These are phyloP conservation scores for Deinandra increscens DNA, from an alignment of 129 eudicot genomes.

Conservation along the genomic window DNA sequence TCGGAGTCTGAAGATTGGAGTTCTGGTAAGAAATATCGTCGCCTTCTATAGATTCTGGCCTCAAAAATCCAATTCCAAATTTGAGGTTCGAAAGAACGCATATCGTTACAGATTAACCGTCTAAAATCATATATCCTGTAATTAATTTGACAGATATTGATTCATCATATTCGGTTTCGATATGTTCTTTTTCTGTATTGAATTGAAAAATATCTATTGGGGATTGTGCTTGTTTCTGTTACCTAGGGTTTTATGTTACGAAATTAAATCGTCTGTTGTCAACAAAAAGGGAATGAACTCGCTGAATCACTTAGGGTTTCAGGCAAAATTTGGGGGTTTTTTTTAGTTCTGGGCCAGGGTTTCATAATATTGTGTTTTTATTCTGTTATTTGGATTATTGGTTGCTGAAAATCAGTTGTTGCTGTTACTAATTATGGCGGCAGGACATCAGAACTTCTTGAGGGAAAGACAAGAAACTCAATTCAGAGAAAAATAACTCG, in stretches of 20 bases:
- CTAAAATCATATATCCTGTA: constrained; percentile 10
- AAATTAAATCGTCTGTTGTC: background rate
- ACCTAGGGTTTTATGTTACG: constrained; percentile 14
- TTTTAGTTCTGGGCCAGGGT: constrained; percentile 29
- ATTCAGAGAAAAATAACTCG: background rate
- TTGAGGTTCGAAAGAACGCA: constrained; percentile 31
- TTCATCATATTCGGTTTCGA: background rate
- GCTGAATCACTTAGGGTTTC: constrained; percentile 13
- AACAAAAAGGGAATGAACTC: constrained; percentile 8
- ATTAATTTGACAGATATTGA: constrained; percentile 23
- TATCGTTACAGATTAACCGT: constrained; percentile 25
- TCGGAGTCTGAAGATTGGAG: constrained; percentile 20
- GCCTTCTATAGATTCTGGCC: constrained; percentile 33
- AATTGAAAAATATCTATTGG: constrained; percentile 9
- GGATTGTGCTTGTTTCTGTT: background rate
- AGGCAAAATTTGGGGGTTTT: background rate
- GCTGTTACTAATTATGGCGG: constrained; percentile 45
- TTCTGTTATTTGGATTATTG: constrained; percentile 27
- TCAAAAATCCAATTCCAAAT: background rate
- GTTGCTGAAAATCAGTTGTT: constrained; percentile 36
- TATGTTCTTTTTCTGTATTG: background rate
- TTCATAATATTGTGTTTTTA: constrained; percentile 13
- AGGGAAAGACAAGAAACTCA: constrained; percentile 27
- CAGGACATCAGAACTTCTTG: constrained; percentile 32
- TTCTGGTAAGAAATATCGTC: constrained; percentile 37